A percentile compares a stretch with the other conserved stretches of the same genome.
Conservation (phyloP, 2,329 filamentous ascomycete species). For the Botryotinia narcissicola region DNA sequence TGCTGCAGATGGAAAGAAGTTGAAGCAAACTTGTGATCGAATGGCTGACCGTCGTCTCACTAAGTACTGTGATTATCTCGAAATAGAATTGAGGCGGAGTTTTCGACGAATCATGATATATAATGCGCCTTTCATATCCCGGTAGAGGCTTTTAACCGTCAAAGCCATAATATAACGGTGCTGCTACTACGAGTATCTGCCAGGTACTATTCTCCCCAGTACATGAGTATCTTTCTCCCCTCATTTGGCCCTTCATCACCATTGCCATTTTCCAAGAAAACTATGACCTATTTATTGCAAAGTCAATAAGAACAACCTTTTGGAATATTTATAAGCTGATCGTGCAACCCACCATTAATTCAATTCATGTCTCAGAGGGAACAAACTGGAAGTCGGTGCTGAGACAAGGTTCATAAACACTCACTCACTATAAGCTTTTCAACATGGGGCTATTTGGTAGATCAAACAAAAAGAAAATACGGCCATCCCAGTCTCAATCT, state of each 20-base stretch:
- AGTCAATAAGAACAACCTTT: background rate
- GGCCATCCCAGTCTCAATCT: slow-evolving; percentile 24
- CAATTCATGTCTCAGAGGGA: background rate
- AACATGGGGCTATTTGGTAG: slow-evolving; percentile 36
- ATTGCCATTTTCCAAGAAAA: background rate
- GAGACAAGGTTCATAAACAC: background rate
- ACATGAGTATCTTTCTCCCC: background rate
- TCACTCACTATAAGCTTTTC: background rate
- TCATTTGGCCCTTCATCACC: background rate
- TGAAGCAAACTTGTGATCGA: slow-evolving; percentile 1
- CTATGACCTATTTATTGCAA: background rate
- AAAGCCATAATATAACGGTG: background rate
- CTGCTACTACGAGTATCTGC: background rate
- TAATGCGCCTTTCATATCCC: background rate
- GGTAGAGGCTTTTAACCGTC: background rate
- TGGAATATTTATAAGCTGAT: background rate
- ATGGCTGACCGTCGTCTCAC: background rate
- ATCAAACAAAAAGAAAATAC: slow-evolving; percentile 31
- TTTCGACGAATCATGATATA: background rate
- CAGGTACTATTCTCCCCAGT: background rate
- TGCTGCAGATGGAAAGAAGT: background rate
- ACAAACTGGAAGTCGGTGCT: background rate
- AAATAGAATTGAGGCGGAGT: slow-evolving; percentile 15
- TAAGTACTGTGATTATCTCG: background rate
- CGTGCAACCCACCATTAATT: background rate